These are phyloP conservation scores for Aspergillus nidulans DNA, from an alignment of 495 filamentous ascomycete species.

Conservation along the genomic window DNA sequence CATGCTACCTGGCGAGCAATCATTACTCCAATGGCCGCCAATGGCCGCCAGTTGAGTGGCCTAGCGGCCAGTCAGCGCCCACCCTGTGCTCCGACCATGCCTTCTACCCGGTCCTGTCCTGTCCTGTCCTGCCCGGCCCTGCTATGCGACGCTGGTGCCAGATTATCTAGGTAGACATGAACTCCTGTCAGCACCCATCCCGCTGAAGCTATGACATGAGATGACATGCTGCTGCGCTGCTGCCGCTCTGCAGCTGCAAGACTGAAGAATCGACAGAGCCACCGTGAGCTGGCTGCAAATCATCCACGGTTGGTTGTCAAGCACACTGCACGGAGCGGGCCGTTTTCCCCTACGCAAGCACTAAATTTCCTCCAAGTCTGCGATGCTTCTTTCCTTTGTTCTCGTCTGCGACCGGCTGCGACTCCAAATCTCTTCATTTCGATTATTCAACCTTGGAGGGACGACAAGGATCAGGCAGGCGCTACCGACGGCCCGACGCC, in stretches of 20 bases:
- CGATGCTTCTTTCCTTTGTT: neutral
- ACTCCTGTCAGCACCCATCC: constrained; percentile 3
- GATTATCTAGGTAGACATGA: neutral
- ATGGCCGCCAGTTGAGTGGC: too few species aligned
- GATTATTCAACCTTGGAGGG: too few species aligned
- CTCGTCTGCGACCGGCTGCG: neutral
- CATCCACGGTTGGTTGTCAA: constrained; percentile 6
- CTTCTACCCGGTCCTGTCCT: neutral
- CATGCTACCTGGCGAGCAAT: too few species aligned
- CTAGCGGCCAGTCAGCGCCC: neutral
- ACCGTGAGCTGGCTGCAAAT: neutral
- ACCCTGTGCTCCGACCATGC: neutral
- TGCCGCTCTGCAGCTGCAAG: constrained; percentile 1
- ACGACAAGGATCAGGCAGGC: constrained; percentile 2
- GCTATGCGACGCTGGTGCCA: constrained; percentile 2
- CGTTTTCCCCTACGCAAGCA: constrained; percentile 16
- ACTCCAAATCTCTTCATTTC: neutral
- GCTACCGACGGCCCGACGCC: constrained; percentile 27
- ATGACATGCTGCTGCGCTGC: neutral
- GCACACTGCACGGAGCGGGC: constrained; percentile 23
- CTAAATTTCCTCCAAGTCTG: neutral
- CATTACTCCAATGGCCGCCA: neutral
- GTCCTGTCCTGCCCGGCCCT: neutral
- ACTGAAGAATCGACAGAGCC: constrained; percentile 3
- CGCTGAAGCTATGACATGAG: neutral